Evolutionary conservation across 495 filamentous ascomycete species (phyloP).

Genomic region (Umbilicaria muhlenbergii): DNA sequence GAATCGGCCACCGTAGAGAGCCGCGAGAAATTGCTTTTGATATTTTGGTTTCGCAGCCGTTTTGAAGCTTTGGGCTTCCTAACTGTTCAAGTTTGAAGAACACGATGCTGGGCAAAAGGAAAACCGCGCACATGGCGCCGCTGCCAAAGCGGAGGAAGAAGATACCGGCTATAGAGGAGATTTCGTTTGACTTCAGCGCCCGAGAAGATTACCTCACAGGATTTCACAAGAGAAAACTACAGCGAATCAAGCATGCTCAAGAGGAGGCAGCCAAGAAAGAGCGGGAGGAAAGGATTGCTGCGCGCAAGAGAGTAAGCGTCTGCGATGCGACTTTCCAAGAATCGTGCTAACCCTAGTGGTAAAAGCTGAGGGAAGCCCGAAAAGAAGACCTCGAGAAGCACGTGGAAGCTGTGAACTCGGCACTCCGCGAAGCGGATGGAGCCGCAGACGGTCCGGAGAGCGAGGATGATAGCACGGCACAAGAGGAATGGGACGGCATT

Average conservation of each 20-base stretch:
- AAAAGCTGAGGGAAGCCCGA: constrained; percentile 64
- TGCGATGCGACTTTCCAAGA: background rate
- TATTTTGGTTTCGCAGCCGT: no score
- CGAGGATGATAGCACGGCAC: no score
- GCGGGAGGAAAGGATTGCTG: constrained; percentile 51
- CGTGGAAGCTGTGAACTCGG: constrained; percentile 50
- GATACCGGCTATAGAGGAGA: constrained; percentile 46
- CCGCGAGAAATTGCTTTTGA: no score
- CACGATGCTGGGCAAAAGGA: constrained; percentile 7
- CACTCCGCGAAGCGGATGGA: no score
- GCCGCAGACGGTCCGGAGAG: no score
- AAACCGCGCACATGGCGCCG: constrained; percentile 21
- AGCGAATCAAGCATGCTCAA: constrained; percentile 68
- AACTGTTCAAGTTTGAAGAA: no score
- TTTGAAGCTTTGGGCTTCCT: no score
- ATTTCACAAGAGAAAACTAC: constrained; percentile 88
- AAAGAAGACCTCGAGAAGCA: constrained; percentile 65
- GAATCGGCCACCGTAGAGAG: no score
- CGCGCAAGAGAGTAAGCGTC: constrained; percentile 52
- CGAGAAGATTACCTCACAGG: constrained; percentile 81
- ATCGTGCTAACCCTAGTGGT: background rate
- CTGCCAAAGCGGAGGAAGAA: constrained; percentile 50
- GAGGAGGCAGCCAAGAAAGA: constrained; percentile 57
- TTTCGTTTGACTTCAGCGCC: constrained; percentile 59
- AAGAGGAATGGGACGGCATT: constrained; percentile 48